Percentiles rank a stretch among this genome's conserved stretches.
These are phyloP conservation scores for Daucus carota DNA, from an alignment of 129 eudicot species.

Conservation along the genomic window DH1_v3.0 NC_030383.2:7388001-7388500, in stretches of 20 bases:
- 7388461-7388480: too few species aligned
- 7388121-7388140: constrained; percentile 27
- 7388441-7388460: too few species aligned
- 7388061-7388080: constrained; percentile 22
- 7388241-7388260: constrained; percentile 25
- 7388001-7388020: constrained; percentile 21
- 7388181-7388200: constrained; percentile 27
- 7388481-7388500: too few species aligned
- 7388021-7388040: constrained; percentile 14
- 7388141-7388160: constrained; percentile 35
- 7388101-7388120: constrained; percentile 30
- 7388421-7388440: not conserved
- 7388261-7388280: constrained; percentile 22
- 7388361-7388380: not conserved
- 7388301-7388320: not conserved
- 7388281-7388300: constrained; percentile 20
- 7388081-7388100: constrained; percentile 18
- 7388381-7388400: not conserved
- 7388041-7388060: constrained; percentile 35
- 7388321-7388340: constrained; percentile 4
- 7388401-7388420: not conserved
- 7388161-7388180: constrained; percentile 31
- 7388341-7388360: not conserved
- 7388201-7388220: constrained; percentile 19
- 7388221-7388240: constrained; percentile 20